Conservation (phyloP, 1,284 basidiomycete genomes). For the Vanrija humicola region DNA sequence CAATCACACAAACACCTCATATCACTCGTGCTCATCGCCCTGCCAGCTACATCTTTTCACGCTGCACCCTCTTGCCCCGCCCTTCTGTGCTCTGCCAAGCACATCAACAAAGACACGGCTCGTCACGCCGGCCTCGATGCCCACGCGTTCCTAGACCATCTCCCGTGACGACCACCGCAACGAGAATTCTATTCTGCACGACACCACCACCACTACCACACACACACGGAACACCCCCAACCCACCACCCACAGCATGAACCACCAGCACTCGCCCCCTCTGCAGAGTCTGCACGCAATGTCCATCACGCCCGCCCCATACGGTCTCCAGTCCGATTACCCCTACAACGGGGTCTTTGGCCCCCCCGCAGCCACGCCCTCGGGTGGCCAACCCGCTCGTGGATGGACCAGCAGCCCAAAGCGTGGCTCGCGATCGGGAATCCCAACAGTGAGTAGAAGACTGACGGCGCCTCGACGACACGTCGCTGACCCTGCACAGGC, state of each 20-base stretch:
- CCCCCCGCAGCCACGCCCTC: constrained; percentile 27
- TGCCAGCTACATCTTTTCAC: not conserved
- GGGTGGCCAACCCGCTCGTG: constrained; percentile 21
- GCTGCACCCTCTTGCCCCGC: not conserved
- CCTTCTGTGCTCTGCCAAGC: too few relatives aligned
- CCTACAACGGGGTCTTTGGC: constrained; percentile 45
- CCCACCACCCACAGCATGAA: constrained; percentile 7
- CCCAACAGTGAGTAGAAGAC: constrained; percentile 28
- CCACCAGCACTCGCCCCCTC: constrained; percentile 29
- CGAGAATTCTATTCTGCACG: not conserved
- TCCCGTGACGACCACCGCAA: constrained; percentile 8
- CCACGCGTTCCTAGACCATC: constrained; percentile 8
- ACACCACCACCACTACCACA: not conserved
- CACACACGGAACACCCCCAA: not conserved
- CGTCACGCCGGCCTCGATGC: not conserved
- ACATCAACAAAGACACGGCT: too few relatives aligned
- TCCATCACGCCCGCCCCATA: constrained; percentile 33
- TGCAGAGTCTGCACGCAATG: constrained; percentile 39
- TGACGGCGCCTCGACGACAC: too few relatives aligned
- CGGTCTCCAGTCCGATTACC: constrained; percentile 30
- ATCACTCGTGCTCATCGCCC: not conserved
- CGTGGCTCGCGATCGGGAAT: constrained; percentile 41
- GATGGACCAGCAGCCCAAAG: constrained; percentile 27
- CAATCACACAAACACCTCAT: not conserved
- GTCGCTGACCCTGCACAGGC: constrained; percentile 22